Base-by-base conservation (phyloP, 2,329 filamentous ascomycete species). In the Pyrenophora teres region DNA sequence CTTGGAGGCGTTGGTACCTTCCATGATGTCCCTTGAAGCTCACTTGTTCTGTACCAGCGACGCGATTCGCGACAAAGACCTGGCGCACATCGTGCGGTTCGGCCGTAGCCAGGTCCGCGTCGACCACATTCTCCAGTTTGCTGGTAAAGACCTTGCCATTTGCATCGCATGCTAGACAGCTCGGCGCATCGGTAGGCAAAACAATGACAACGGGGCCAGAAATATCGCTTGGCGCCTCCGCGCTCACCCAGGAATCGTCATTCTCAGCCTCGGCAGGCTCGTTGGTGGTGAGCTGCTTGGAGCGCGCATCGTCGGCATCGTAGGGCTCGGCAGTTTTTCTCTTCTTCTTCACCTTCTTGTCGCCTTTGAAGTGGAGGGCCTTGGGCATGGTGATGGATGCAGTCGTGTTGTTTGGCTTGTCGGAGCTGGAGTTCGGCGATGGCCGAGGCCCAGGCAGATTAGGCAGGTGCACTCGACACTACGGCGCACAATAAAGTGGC, bases 21-120 rank as follows among this genome's bases (percentile, higher is more conserved):
- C 92, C 92, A 74, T 97, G 90, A 64, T 93, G 89, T 0, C 91
- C 90, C 76, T 96, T 97, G 74, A 99, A 89, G 51, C 89, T 88
- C 63, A 90, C 87, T 30, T 83, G 81, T 58, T 95, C 90, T 1
- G 89, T 93, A 3, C 93, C 93, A 0, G 87, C 84, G 10, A 97
- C 87, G 60, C 83, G 84, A 63, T 89, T 96, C 54, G 90, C 91
- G 59, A 97, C 85, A 90, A 93, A 99, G 13, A 99, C 94, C 77
- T 97, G 92, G 54, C 93, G 82, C 54, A 97, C 92, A 72, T 97
- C 92, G 74, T 97, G 92, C 42, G 94, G 94, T 76, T 99, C 94
- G 7, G 93, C 91, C 4, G 86, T 96, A n/a, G 81, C 74, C 3
- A 90, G 83, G 69, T 96, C 88, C 21, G 81, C 86, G 50, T 97